Base-by-base conservation (phyloP, 495 filamentous ascomycete genomes). In the Diplogelasinospora grovesii region DNA sequence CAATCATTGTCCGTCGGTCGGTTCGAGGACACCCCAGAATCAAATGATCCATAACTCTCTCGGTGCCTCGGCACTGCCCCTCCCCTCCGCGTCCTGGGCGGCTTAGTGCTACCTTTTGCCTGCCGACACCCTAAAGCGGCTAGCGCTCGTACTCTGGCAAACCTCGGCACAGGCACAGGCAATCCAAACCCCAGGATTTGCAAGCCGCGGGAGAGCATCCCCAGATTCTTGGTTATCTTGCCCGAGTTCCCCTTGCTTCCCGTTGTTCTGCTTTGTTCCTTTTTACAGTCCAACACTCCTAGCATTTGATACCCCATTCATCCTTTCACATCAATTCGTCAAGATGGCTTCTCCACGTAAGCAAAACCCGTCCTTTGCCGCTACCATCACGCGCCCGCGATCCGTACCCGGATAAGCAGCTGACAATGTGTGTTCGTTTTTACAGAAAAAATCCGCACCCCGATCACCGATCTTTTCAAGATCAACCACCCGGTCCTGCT, bases 401-500 rank as follows among this genome's bases (percentile, higher is more conserved):
- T 3, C 4, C 36, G 21, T 22, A 19, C 22, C 28, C 30, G n/a
- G 34, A 14, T 14, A 22, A 18, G 25, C 43, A 23, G 26, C 61
- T 60, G 35, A 63, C 52, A 23, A 45, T 16, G 36, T 23, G n/a
- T n/a, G n/a, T n/a, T n/a, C n/a, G n/a, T 25, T 28, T 39, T 18
- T 15, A 34, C 66, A 93, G 87, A 92, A 69, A 70, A 82, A 70
- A 81, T 95, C 64, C 83, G 83, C 51, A 97, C 90, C 23, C 78
- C 85, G 36, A 69, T 88, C 58, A 98, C 92, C 51, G 88, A 93
- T 75, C 85, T 95, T 49, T 82, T 97, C 66, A 83, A 83, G 75
- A 96, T 98, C 74, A 89, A 95, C 54, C 92, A 97, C 69, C 92
- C 92, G 22, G 72, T 98, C 59, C 72, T 97, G 56, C 81, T 97